Evolutionary conservation across 495 filamentous ascomycete species (phyloP).

Genomic region (Aspergillus haitiensis): DNA sequence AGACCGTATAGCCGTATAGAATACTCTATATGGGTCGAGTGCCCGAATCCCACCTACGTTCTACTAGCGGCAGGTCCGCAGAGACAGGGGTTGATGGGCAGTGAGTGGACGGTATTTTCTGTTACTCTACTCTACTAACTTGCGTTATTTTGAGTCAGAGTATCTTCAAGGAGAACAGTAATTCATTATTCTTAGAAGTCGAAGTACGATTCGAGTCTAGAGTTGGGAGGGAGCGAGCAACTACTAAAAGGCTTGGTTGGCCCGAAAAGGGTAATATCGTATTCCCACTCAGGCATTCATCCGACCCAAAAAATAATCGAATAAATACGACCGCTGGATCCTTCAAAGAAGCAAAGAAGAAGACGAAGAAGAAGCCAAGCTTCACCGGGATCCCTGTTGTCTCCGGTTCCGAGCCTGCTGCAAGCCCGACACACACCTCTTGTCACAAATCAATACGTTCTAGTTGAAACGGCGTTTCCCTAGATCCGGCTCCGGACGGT

Average conservation of each 20-base stretch:
- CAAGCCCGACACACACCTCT: not conserved
- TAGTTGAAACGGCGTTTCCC: not conserved
- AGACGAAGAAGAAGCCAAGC: not conserved
- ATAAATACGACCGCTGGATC: not conserved
- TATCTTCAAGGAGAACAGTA: too few relatives aligned
- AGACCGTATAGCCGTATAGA: too few relatives aligned
- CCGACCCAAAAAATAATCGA: not conserved
- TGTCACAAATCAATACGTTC: not conserved
- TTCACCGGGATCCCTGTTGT: not conserved
- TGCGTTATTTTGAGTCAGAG: too few relatives aligned
- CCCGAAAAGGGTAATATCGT: slow-evolving; percentile 3
- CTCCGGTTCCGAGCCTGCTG: slow-evolving; percentile 4
- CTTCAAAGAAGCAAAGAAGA: not conserved
- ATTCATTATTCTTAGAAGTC: too few relatives aligned
- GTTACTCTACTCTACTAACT: too few relatives aligned
- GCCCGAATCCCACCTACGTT: too few relatives aligned
- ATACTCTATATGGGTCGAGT: too few relatives aligned
- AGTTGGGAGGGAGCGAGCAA: too few relatives aligned
- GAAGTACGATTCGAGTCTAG: too few relatives aligned
- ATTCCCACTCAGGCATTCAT: not conserved
- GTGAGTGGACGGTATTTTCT: too few relatives aligned
- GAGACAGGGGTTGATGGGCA: too few relatives aligned
- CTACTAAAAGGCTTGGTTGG: not conserved
- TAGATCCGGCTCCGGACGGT: not conserved
- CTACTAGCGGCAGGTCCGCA: too few relatives aligned